A percentile compares a stretch with the other conserved stretches of the same genome.
Conservation (phyloP, 805 yeast species). For the Kregervanrija pseudodelftensis region DNA sequence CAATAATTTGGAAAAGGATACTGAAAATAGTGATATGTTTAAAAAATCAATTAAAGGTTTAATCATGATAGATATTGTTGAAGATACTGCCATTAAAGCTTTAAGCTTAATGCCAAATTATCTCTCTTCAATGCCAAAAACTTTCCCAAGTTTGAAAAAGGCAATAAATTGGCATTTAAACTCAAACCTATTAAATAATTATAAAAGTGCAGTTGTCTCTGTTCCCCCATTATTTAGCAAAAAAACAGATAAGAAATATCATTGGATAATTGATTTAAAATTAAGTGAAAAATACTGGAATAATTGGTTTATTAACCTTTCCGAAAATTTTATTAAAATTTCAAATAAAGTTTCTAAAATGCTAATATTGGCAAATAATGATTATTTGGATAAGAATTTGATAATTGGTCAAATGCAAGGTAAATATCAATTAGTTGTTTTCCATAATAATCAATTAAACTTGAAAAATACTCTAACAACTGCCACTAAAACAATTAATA, state of each 20-base stretch:
- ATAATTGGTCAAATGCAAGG: constrained; percentile 99
- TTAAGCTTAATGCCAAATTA: constrained; percentile 61
- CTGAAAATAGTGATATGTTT: constrained; percentile 6
- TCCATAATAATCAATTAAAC: constrained; percentile 31
- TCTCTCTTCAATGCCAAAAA: constrained; percentile 54
- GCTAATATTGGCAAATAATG: constrained; percentile 81
- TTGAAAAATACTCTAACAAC: constrained; percentile 18
- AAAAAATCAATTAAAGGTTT: constrained; percentile 49
- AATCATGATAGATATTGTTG: constrained; percentile 84
- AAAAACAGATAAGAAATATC: constrained; percentile 11
- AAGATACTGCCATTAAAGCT: constrained; percentile 79
- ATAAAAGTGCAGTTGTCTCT: constrained; percentile 62
- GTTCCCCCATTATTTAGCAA: constrained; percentile 58
- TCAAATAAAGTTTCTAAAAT: constrained; percentile 49
- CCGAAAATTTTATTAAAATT: constrained; percentile 36
- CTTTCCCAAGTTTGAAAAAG: constrained; percentile 42
- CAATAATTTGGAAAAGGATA: constrained; percentile 5
- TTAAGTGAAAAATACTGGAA: constrained; percentile 67
- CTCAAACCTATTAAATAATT: constrained; percentile 45
- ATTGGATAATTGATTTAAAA: constrained; percentile 62
- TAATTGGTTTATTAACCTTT: constrained; percentile 73
- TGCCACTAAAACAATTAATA: constrained; percentile 14
- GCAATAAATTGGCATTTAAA: constrained; percentile 84
- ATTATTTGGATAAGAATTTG: constrained; percentile 73
- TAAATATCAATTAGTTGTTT: constrained; percentile 79